Conservation (phyloP, 2,329 filamentous ascomycete species). For the Venturia carpophila region DNA sequence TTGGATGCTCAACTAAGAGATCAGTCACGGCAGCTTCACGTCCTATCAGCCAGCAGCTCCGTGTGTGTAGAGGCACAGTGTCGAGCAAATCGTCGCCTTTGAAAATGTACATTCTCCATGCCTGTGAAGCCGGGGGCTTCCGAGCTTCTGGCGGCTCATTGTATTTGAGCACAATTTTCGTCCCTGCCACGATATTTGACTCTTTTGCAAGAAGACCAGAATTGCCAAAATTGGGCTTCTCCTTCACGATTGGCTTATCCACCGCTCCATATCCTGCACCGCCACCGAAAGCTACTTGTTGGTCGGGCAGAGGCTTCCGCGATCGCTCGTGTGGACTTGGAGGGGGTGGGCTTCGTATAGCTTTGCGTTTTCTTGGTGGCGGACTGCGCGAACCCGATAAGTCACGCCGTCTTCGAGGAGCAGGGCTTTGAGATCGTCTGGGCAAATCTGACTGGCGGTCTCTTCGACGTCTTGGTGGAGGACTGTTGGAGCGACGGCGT, state of each 20-base stretch:
- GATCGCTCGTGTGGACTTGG: slow-evolving; percentile 23
- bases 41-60: slow-evolving; percentile 87
- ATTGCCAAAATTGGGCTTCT: slow-evolving; percentile 78
- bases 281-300: slow-evolving; percentile 39
- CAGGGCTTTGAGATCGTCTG: background rate
- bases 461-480: slow-evolving; percentile 29
- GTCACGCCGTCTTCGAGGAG: background rate
- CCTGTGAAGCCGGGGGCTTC: slow-evolving; percentile 68
- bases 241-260: slow-evolving; percentile 49
- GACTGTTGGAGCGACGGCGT: slow-evolving; percentile 6
- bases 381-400: slow-evolving; percentile 6
- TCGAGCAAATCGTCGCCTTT: slow-evolving; percentile 74
- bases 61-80: slow-evolving; percentile 64
- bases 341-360: slow-evolving; percentile 6
- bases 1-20: slow-evolving; percentile 78
- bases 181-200: slow-evolving; percentile 73
- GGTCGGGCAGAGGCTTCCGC: slow-evolving; percentile 38
- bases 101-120: slow-evolving; percentile 91
- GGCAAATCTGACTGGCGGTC: slow-evolving; percentile 30
- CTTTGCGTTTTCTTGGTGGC: slow-evolving; percentile 4
- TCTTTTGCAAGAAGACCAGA: slow-evolving; percentile 81
- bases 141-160: slow-evolving; percentile 90
- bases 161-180: slow-evolving; percentile 80
- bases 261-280: slow-evolving; percentile 27
- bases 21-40: slow-evolving; percentile 75